Conservation (phyloP, 2,329 filamentous ascomycete genomes). For the Penicillium rolfsii region DNA sequence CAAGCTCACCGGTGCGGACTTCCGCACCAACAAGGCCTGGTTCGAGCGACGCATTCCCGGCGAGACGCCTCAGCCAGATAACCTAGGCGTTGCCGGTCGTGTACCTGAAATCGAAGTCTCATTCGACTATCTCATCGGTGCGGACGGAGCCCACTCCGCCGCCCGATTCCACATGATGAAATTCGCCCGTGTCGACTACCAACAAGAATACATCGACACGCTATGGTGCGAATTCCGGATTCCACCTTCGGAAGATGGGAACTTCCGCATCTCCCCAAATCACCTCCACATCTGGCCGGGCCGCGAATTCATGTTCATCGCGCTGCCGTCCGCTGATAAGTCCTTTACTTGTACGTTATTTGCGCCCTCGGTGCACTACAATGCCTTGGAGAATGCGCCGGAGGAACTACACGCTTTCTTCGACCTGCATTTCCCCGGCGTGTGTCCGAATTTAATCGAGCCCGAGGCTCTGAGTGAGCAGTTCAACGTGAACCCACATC, state of each 20-base stretch:
- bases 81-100: slow-evolving; percentile 47
- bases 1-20: slow-evolving; percentile 89
- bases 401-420: slow-evolving; percentile 82
- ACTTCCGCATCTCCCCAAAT: slow-evolving; percentile 83
- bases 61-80: slow-evolving; percentile 35
- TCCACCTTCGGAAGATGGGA: slow-evolving; percentile 54
- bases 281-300: slow-evolving; percentile 98
- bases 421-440: slow-evolving; percentile 81
- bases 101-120: slow-evolving; percentile 73
- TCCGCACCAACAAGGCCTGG: slow-evolving; percentile 78
- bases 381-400: slow-evolving; percentile 66
- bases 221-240: slow-evolving; percentile 97
- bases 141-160: slow-evolving; percentile 92
- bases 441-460: slow-evolving; percentile 63
- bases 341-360: slow-evolving; percentile 96
- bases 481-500: slow-evolving; percentile 80
- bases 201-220: slow-evolving; percentile 93
- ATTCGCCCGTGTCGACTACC: slow-evolving; percentile 83
- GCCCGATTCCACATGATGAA: slow-evolving; percentile 96
- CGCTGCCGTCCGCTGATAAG: slow-evolving; percentile 84
- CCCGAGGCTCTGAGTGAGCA: slow-evolving; percentile 70
- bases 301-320: slow-evolving; percentile 96
- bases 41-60: slow-evolving; percentile 65
- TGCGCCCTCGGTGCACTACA: slow-evolving; percentile 72
- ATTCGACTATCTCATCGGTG: slow-evolving; percentile 94